Evolutionary conservation across 2,329 filamentous ascomycete species (phyloP), one percentile per base, ranked within the genome.

Genomic region (Myotisia sp.): DNA sequence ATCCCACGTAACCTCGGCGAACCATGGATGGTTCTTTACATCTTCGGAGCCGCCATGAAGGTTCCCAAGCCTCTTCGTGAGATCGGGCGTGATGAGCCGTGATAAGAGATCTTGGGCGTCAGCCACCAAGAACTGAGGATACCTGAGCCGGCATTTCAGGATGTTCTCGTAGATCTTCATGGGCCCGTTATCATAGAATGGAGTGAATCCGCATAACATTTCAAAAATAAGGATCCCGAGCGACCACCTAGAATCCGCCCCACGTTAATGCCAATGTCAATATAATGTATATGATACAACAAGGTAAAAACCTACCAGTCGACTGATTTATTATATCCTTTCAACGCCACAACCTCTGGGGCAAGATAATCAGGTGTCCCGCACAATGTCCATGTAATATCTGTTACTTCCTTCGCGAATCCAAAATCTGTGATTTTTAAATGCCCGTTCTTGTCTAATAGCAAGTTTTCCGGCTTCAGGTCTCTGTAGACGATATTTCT

Each of bases 241-340:
- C 34, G 87, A 95, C 90, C 90, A 98, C 86, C 86, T 94, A 7
- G 6, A 14, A 22, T 31, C 16, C 21, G 10, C 10, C 35, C 38
- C 45, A 36, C 42, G 40, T 34, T 22, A 23, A 32, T 14, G 36
- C 23, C 23, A 16, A 26, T 30, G 9, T 14, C 13, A 16, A 12
- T 9, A 37, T 26, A 28, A 36, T 27, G 4, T 13, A 31, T 5
- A 8, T 34, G 14, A 32, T 13, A 19, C 16, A 29, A n/a, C 16
- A 16, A 21, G 22, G 12, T 33, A 40, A 46, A 14, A 3, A 32
- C 81, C 64, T 64, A 94, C 90, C 90, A 98, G 56, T 98, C 90
- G 12, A 98, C 90, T 26, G 87, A 94, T 59, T 95, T 98, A 67
- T 98, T 98, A 67, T 98, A 98, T 34, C 90, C 90, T 63, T 95